These are phyloP conservation scores for Aspergillus nidulans DNA, from an alignment of 495 filamentous ascomycete genomes.

Conservation along the genomic window DNA sequence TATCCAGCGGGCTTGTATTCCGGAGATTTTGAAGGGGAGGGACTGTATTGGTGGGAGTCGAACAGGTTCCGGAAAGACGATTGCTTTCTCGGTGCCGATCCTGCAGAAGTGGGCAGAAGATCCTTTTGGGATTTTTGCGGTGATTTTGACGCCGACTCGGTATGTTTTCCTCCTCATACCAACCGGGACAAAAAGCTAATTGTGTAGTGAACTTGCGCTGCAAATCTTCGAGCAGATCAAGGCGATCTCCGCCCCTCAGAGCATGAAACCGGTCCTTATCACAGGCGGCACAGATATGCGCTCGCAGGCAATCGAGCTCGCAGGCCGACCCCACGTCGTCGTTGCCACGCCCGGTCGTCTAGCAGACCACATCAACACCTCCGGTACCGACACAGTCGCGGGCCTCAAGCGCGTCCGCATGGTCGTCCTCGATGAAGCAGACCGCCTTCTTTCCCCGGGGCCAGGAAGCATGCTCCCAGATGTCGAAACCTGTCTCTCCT, in stretches of 20 bases:
- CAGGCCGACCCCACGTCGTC: conserved; percentile 79
- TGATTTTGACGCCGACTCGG: conserved; percentile 88
- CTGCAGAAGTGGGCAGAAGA: conserved; percentile 90
- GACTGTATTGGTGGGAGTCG: conserved; percentile 93
- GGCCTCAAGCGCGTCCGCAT: conserved; percentile 73
- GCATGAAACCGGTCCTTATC: conserved; percentile 77
- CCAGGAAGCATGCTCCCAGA: conserved; percentile 88
- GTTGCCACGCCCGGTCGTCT: conserved; percentile 93
- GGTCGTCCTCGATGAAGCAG: conserved; percentile 94
- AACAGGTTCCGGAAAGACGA: conserved; percentile 98
- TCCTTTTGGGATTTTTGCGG: conserved; percentile 82
- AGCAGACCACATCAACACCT: conserved; percentile 87
- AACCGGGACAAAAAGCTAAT: not conserved
- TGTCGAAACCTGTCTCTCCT: conserved; percentile 78
- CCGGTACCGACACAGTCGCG: conserved; percentile 81
- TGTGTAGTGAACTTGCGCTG: conserved; percentile 74
- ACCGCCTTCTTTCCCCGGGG: conserved; percentile 74
- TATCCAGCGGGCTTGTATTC: conserved; percentile 90
- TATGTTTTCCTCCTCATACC: conserved; percentile 25
- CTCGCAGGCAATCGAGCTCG: conserved; percentile 75
- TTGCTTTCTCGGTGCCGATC: conserved; percentile 91
- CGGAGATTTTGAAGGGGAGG: conserved; percentile 79
- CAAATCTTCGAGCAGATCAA: conserved; percentile 96
- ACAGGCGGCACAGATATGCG: conserved; percentile 93
- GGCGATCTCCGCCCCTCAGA: conserved; percentile 80